A percentile compares a stretch with the other conserved stretches of the same genome.
These are phyloP conservation scores for Macadamia tetraphylla DNA, from an alignment of 164 flowering plant species.

Conservation along the genomic window DNA sequence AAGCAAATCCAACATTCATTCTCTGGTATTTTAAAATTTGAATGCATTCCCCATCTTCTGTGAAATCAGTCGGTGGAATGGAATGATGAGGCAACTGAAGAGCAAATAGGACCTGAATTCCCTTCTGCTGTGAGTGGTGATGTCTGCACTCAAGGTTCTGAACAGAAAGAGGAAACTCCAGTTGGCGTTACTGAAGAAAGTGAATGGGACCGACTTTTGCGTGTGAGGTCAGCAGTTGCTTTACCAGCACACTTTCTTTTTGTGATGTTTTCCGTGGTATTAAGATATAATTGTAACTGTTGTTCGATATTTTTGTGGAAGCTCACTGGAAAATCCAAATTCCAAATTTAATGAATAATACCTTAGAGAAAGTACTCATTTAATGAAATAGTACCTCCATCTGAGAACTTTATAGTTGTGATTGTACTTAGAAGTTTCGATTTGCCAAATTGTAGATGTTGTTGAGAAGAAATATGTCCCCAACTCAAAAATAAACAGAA, in stretches of 20 bases:
- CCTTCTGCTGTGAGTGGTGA: constrained; percentile 40
- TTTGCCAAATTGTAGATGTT: too few relatives aligned
- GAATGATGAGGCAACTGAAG: constrained; percentile 88
- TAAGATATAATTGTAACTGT: background rate
- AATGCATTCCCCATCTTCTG: background rate
- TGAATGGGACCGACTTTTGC: constrained; percentile 97
- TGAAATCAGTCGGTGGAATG: constrained; percentile 71
- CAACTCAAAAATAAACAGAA: too few relatives aligned
- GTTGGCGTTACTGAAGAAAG: constrained; percentile 58
- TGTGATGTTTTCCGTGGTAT: background rate
- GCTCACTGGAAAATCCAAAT: too few relatives aligned
- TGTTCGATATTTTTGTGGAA: background rate
- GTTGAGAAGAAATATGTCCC: too few relatives aligned
- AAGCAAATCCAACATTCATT: background rate
- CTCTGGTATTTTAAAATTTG: background rate
- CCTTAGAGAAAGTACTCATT: too few relatives aligned
- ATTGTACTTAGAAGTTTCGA: too few relatives aligned
- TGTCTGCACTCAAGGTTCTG: constrained; percentile 38
- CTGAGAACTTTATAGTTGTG: too few relatives aligned
- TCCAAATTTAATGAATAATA: too few relatives aligned
- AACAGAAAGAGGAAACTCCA: constrained; percentile 53
- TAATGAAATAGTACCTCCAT: too few relatives aligned
- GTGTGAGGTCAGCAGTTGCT: constrained; percentile 56
- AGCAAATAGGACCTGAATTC: constrained; percentile 51
- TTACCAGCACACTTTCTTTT: background rate